phyloP scores from a whole-genome alignment of 176 grass and related monocot genomes.

The Pontederia paniculata region DNA sequence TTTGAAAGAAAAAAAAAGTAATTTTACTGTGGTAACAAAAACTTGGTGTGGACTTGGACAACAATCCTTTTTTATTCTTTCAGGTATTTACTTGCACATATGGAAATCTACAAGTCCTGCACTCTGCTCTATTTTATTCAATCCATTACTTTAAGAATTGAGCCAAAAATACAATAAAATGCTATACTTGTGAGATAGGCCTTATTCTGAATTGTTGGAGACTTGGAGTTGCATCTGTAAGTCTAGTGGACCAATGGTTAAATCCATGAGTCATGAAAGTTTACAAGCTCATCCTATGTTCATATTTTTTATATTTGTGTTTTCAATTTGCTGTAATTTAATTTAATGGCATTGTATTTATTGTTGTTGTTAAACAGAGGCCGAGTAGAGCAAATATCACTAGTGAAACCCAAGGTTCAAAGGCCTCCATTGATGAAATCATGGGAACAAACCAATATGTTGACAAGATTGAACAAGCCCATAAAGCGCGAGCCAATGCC shows the following conservation, averaged over 20 bases:
- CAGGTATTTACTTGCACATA: conserved; percentile 34
- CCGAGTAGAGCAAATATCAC: conserved; percentile 93
- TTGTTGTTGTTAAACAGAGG: conserved; percentile 27
- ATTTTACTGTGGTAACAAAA: conserved; percentile 91
- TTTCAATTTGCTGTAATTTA: too few relatives aligned
- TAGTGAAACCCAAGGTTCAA: conserved; percentile 95
- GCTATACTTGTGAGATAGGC: too few relatives aligned
- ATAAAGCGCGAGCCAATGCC: conserved; percentile 60
- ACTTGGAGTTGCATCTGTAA: too few relatives aligned
- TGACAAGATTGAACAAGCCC: conserved; percentile 90
- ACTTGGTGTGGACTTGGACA: conserved; percentile 89
- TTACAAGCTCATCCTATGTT: too few relatives aligned
- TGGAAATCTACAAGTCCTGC: background rate
- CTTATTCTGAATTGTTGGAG: too few relatives aligned
- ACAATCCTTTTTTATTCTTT: conserved; percentile 92
- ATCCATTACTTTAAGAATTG: too few relatives aligned
- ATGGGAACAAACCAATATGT: conserved; percentile 91
- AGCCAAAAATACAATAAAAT: too few relatives aligned
- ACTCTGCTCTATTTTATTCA: background rate
- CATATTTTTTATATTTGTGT: too few relatives aligned
- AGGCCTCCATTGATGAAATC: conserved; percentile 87
- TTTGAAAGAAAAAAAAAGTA: conserved; percentile 96
- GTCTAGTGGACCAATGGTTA: too few relatives aligned
- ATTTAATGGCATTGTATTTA: background rate
- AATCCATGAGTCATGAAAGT: too few relatives aligned